These are phyloP conservation scores for Capsicum baccatum DNA, from an alignment of 257 asterid species.

Conservation along the genomic window DNA sequence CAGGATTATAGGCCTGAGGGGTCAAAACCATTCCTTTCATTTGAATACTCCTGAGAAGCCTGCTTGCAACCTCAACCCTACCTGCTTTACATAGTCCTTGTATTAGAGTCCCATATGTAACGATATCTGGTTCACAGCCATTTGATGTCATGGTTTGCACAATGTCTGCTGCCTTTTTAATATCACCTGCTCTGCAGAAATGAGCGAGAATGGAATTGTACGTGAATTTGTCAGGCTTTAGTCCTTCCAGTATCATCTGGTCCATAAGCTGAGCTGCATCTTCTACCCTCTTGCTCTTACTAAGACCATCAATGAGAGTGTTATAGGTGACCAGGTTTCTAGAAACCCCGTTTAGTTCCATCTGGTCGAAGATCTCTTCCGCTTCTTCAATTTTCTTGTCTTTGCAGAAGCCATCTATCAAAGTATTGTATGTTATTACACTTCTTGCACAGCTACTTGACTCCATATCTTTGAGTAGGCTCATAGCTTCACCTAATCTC, in stretches of 20 bases:
- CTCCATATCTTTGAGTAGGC: constrained; percentile 83
- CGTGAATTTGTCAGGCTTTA: constrained; percentile 77
- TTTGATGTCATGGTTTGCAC: constrained; percentile 76
- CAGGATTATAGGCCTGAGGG: constrained; percentile 86
- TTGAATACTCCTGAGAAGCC: constrained; percentile 77
- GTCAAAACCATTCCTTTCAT: constrained; percentile 82
- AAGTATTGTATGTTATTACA: constrained; percentile 71
- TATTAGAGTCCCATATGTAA: constrained; percentile 79
- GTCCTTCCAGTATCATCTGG: constrained; percentile 87
- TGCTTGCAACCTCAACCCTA: constrained; percentile 66
- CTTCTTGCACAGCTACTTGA: constrained; percentile 74
- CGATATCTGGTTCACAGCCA: constrained; percentile 85
- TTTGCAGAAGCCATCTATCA: constrained; percentile 87
- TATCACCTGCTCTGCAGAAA: constrained; percentile 80
- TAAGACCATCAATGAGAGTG: constrained; percentile 85
- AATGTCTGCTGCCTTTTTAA: constrained; percentile 86
- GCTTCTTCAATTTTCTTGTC: constrained; percentile 74
- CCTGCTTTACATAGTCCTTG: constrained; percentile 90
- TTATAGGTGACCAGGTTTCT: constrained; percentile 76
- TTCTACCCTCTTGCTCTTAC: constrained; percentile 72
- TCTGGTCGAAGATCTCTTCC: constrained; percentile 85
- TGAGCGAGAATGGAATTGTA: constrained; percentile 78
- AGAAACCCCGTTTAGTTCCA: constrained; percentile 86
- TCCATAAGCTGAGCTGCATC: constrained; percentile 93
- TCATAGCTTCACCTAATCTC: constrained; percentile 68